Base-by-base conservation (phyloP, 225 moss, liverwort and hornwort genomes). In the Rhytidiadelphus loreus region DNA sequence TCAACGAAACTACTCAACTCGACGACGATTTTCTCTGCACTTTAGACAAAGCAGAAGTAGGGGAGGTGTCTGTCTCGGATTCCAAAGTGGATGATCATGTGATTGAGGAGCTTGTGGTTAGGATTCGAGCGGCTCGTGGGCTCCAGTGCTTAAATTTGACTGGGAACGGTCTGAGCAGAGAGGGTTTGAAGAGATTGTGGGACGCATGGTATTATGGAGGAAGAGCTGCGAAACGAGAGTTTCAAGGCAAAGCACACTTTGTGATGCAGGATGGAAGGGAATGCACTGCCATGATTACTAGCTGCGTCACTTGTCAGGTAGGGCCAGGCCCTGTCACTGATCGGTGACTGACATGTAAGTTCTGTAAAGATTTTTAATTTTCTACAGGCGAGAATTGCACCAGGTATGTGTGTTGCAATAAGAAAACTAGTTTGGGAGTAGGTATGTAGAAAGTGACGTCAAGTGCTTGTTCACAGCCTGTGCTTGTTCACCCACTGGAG, bases 141-240 rank as follows among this genome's bases (percentile, higher is more conserved):
- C 93, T 98, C 70, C 93, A 92, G 84, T 92, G 91, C 87, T 92
- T 98, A 89, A 86, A 96, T 86, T 70, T 98, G 82, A 93, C 92
- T 66, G 84, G 88, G 35, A 98, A 96, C 88, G 88, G 89, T 55
- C 80, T 96, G 57, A 87, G 39, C 32, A 21, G 68, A 69, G 89
- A 89, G 50, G 83, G 28, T 62, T 83, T 95, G 77, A 90, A 91
- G 80, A 87, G 89, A 24, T 86, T 97, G 58, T 95, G 90, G 89
- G 82, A 86, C 62, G 95, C 94, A 6, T 97, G 97, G 97, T 87
- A 87, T 89, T 88, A 76, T 33, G 82, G 82, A 88, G 92, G 89
- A 74, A 92, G 91, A 92, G 87, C 68, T 82, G 89, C 70, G 16
- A 88, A 88, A 73, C 73, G 80, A 62, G 93, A 80, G 75, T 86